Percentiles rank a stretch among this genome's conserved stretches.
These are phyloP conservation scores for Clavispora phyllophila DNA, from an alignment of 805 yeast species.

Conservation along the genomic window DNA sequence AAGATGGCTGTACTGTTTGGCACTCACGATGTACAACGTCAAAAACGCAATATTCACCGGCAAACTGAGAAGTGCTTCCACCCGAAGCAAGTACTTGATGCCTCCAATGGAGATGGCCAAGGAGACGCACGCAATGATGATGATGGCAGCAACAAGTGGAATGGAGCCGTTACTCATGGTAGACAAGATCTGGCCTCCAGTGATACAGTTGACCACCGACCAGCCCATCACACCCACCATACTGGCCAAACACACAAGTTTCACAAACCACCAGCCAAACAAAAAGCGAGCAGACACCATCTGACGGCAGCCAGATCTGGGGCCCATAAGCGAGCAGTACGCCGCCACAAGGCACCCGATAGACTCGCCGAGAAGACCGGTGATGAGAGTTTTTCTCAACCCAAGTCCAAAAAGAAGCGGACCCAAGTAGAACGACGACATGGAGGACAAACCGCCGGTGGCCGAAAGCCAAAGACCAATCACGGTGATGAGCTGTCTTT, in stretches of 20 bases:
- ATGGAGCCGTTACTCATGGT: constrained; percentile 61
- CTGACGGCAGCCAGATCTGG: constrained; percentile 84
- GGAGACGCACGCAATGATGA: constrained; percentile 61
- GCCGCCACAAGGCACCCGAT: constrained; percentile 77
- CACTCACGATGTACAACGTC: constrained; percentile 59
- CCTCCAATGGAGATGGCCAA: constrained; percentile 73
- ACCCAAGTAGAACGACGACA: constrained; percentile 78
- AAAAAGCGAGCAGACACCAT: constrained; percentile 77
- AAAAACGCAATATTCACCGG: constrained; percentile 67
- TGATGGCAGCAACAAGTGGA: constrained; percentile 69
- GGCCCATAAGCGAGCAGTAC: constrained; percentile 83
- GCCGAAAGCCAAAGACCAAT: constrained; percentile 81
- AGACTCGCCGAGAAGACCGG: constrained; percentile 59
- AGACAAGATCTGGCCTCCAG: constrained; percentile 79
- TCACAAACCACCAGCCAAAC: constrained; percentile 84
- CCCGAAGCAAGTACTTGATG: constrained; percentile 61
- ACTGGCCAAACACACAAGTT: constrained; percentile 65
- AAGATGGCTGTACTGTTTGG: constrained; percentile 40
- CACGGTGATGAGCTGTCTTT: constrained; percentile 38
- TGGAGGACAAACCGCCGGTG: constrained; percentile 82
- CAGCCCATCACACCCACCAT: constrained; percentile 83
- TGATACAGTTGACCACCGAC: constrained; percentile 86
- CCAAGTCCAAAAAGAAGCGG: constrained; percentile 68
- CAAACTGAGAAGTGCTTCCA: constrained; percentile 62
- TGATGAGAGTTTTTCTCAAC: constrained; percentile 54